A percentile compares a stretch with the other conserved stretches of the same genome.
These are phyloP conservation scores for Pleurotus cornucopiae DNA, from an alignment of 768 basidiomycete genomes.

Conservation along the genomic window DNA sequence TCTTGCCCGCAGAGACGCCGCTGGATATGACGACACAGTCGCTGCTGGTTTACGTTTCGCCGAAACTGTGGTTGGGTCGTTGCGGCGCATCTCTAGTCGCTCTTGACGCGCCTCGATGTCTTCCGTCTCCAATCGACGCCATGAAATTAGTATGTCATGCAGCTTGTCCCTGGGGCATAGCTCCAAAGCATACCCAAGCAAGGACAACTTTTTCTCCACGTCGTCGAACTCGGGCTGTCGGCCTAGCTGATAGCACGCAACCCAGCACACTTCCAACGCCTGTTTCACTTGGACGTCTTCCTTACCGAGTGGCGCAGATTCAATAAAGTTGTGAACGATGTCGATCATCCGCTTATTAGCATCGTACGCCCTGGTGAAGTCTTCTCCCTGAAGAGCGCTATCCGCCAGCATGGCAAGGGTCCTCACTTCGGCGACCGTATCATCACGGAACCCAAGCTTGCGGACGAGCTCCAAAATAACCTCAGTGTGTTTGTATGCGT, in stretches of 20 bases:
- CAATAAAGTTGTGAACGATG: slow-evolving; percentile 47
- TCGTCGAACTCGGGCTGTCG: slow-evolving; percentile 76
- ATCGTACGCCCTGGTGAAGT: slow-evolving; percentile 72
- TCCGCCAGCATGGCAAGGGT: slow-evolving; percentile 88
- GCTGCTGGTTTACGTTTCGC: slow-evolving; percentile 14
- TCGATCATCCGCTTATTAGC: slow-evolving; percentile 70
- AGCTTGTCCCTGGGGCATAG: slow-evolving; percentile 82
- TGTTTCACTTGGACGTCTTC: slow-evolving; percentile 46
- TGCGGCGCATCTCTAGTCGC: slow-evolving; percentile 26
- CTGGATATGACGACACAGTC: slow-evolving; percentile 28
- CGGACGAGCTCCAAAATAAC: slow-evolving; percentile 86
- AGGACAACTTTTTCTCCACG: slow-evolving; percentile 55
- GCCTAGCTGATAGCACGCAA: slow-evolving; percentile 84
- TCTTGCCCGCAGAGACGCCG: slow-evolving; percentile 54
- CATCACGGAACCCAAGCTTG: slow-evolving; percentile 79
- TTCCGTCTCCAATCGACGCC: slow-evolving; percentile 72
- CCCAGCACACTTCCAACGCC: slow-evolving; percentile 84
- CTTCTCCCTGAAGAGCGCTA: slow-evolving; percentile 78
- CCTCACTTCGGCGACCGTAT: slow-evolving; percentile 75
- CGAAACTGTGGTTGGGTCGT: slow-evolving; percentile 17
- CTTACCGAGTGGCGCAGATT: slow-evolving; percentile 19
- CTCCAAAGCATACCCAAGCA: slow-evolving; percentile 80
- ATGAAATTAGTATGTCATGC: slow-evolving; percentile 70
- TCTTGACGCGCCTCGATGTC: slow-evolving; percentile 50
- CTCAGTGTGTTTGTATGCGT: slow-evolving; percentile 89